Percentiles rank a stretch among this genome's conserved stretches.
Evolutionary conservation across 331 rosid genomes (phyloP).

Genomic region (Quercus lobata): DNA sequence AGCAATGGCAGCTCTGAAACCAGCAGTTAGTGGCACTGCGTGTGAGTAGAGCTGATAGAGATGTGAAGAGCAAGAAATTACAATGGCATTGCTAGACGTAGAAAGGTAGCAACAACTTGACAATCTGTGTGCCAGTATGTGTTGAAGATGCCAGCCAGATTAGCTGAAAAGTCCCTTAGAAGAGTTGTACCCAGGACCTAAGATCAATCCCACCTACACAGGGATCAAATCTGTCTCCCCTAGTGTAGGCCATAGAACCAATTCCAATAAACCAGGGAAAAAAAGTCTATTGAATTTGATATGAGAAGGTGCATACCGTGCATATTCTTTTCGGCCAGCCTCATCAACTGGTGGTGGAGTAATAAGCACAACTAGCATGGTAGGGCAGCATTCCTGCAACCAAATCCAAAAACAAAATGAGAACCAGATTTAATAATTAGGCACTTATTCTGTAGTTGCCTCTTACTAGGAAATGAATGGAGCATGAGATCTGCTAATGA

Average conservation of each 20-base stretch:
- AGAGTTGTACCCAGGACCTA: background rate
- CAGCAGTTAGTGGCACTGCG: background rate
- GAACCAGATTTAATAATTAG: background rate
- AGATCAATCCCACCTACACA: background rate
- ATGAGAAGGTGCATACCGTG: slow-evolving; percentile 40
- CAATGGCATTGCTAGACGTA: background rate
- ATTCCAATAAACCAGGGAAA: background rate
- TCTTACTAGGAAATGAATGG: background rate
- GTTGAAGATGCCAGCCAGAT: background rate
- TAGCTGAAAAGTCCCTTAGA: background rate
- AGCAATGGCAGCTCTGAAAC: background rate
- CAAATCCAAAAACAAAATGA: slow-evolving; percentile 22
- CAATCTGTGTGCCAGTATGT: background rate
- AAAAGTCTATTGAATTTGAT: slow-evolving; percentile 4
- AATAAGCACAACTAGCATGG: slow-evolving; percentile 65
- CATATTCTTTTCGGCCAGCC: slow-evolving; percentile 67
- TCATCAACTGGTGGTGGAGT: slow-evolving; percentile 86
- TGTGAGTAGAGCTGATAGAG: background rate
- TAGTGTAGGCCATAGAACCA: background rate
- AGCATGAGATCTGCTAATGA: background rate
- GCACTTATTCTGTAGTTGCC: background rate
- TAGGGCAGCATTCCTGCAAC: slow-evolving; percentile 65
- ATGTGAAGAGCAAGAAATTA: background rate
- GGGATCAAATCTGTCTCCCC: background rate
- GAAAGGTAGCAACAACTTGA: background rate